These are phyloP conservation scores for Ambrosiella cleistominuta DNA, from an alignment of 2,329 filamentous ascomycete genomes.

Conservation along the genomic window DNA sequence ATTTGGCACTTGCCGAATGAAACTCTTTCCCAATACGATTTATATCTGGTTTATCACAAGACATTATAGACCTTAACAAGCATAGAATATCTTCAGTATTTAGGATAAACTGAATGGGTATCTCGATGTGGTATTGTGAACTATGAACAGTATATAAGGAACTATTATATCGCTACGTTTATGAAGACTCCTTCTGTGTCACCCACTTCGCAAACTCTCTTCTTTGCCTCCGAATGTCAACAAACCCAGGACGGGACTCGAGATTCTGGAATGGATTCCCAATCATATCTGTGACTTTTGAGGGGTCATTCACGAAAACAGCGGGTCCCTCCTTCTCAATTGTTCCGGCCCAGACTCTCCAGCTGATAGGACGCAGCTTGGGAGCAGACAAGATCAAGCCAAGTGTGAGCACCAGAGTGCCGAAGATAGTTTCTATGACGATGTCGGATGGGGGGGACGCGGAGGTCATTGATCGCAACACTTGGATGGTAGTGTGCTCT, in stretches of 20 bases:
- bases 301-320: slow-evolving; percentile 42
- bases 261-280: slow-evolving; percentile 66
- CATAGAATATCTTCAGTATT: no score
- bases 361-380: slow-evolving; percentile 67
- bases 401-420: slow-evolving; percentile 61
- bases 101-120: no score
- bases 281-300: slow-evolving; percentile 51
- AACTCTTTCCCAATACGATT: neutral
- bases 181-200: slow-evolving; percentile 19
- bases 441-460: slow-evolving; percentile 65
- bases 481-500: slow-evolving; percentile 65
- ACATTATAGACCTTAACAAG: no score
- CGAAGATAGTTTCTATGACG: slow-evolving; percentile 64
- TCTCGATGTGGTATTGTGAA: neutral
- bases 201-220: slow-evolving; percentile 67
- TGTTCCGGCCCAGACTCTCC: slow-evolving; percentile 66
- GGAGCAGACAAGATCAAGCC: slow-evolving; percentile 68
- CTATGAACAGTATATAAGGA: neutral
- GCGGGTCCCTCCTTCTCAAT: slow-evolving; percentile 52
- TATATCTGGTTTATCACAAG: neutral
- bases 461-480: slow-evolving; percentile 31
- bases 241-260: slow-evolving; percentile 68
- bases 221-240: slow-evolving; percentile 70
- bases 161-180: neutral
- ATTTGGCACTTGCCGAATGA: neutral